Percentiles rank a stretch among this genome's conserved stretches.
Evolutionary conservation across 495 filamentous ascomycete species (phyloP).

Genomic region (Podospora appendiculata): DNA sequence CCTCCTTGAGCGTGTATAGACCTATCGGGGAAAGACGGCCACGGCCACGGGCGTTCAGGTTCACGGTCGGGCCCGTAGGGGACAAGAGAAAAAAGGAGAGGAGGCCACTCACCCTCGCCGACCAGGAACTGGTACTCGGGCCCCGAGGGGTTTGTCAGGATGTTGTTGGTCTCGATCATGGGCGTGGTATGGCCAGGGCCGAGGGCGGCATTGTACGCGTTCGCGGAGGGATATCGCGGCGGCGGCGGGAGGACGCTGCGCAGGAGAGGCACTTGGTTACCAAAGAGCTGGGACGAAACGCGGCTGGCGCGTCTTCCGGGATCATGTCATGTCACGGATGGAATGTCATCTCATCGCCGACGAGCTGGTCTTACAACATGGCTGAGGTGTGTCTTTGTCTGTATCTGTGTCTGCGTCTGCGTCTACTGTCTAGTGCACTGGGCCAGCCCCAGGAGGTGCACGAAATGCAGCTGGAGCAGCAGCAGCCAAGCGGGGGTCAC

Average conservation of each 20-base stretch:
- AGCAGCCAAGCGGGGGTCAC: too few species aligned
- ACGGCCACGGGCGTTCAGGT: constrained; percentile 2
- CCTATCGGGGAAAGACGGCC: constrained; percentile 48
- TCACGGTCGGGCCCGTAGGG: neutral
- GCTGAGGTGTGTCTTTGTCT: too few species aligned
- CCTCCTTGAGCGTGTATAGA: constrained; percentile 80
- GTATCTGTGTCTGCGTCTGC: too few species aligned
- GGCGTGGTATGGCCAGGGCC: constrained; percentile 56
- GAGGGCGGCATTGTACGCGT: constrained; percentile 57
- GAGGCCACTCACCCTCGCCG: constrained; percentile 65
- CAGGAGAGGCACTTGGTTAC: too few species aligned
- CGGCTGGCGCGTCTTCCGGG: too few species aligned
- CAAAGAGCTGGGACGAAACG: too few species aligned
- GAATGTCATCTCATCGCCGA: too few species aligned
- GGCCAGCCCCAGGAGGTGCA: too few species aligned
- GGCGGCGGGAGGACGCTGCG: constrained; percentile 75
- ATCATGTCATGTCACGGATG: too few species aligned
- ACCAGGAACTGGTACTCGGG: constrained; percentile 78
- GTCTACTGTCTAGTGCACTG: too few species aligned
- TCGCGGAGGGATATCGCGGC: constrained; percentile 66
- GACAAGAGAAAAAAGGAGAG: constrained; percentile 4
- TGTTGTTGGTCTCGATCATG: constrained; percentile 88
- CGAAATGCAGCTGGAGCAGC: too few species aligned
- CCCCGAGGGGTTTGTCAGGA: constrained; percentile 67
- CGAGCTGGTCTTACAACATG: too few species aligned